These are phyloP conservation scores for Alnus rubra DNA, from an alignment of 306 rosid genomes.

Conservation along the genomic window DNA sequence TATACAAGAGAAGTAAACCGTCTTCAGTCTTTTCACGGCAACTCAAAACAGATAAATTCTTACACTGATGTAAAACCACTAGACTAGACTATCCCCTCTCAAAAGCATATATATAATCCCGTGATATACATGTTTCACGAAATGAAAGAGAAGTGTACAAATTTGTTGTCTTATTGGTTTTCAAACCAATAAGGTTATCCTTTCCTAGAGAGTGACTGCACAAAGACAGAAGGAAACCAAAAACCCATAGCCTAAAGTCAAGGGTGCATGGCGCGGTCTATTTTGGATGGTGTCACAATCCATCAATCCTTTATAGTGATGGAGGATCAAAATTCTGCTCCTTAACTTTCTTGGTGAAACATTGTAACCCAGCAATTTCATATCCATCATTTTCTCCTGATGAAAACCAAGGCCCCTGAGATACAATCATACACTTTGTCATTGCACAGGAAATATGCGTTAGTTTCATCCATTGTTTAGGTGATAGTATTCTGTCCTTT, in stretches of 20 bases:
- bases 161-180: too few species aligned
- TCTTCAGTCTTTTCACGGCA: not conserved
- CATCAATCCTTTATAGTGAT: conserved; percentile 32
- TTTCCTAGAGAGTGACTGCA: conserved; percentile 35
- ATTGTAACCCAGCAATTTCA: conserved; percentile 33
- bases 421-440: conserved; percentile 57
- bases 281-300: conserved; percentile 28
- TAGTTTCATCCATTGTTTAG: conserved; percentile 40
- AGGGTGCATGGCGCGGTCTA: conserved; percentile 8
- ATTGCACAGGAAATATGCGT: conserved; percentile 45
- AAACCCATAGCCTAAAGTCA: conserved; percentile 30
- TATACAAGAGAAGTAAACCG: not conserved
- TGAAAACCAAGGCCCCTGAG: conserved; percentile 57
- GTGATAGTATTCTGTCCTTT: conserved; percentile 46
- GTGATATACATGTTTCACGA: conserved; percentile 21
- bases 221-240: conserved; percentile 31
- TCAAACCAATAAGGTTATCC: conserved; percentile 35
- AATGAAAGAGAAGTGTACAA: conserved; percentile 26
- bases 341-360: conserved; percentile 34
- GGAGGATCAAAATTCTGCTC: conserved; percentile 36
- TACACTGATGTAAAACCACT: conserved; percentile 4
- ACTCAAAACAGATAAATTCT: not conserved
- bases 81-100: conserved; percentile 11
- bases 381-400: conserved; percentile 40
- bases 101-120: conserved; percentile 10